Base-by-base conservation (phyloP, 495 filamentous ascomycete genomes). In the Tuber melanosporum region DNA sequence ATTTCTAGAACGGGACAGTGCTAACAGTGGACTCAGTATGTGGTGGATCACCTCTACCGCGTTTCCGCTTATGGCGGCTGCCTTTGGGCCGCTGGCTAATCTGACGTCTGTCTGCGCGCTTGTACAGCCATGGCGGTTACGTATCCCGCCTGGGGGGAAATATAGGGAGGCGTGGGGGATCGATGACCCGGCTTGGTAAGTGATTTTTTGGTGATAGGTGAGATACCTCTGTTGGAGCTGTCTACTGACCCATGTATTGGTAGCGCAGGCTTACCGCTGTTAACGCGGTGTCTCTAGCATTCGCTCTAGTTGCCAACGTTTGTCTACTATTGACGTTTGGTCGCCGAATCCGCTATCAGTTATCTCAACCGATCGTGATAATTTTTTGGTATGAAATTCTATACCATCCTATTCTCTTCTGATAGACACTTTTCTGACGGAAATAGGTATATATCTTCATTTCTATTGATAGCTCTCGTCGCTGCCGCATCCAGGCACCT, bases 31-130 rank as follows among this genome's bases (percentile, higher is more conserved):
- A 44, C 78, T 77, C 52, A 89, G 91, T 75, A 90, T 90, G 62
- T 97, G 93, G 93, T 97, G 94, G 93, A 91, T 95, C 79, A 92
- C 92, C 14, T 92, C 90, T 36, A 92, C 93, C 0, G 92, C 90
- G 15, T 93, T 93, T 78, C 94, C 94, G 44, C 87, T 96, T 80
- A 86, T 94, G 44, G 92, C 93, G 71, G 93, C 91, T 66, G 94
- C 93, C 0, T 90, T 97, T 74, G 94, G 94, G 0, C 94, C 94
- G 6, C 92, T 95, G 75, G 93, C 93, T 36, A 91, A 86, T 87
- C 86, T 47, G 90, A 92, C 32, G 93, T 97, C 87, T 92, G 88
- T 83, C 90, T 97, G 57, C 93, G 92, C 82, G 90, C 85, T 97
- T 47, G 89, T 91, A 9, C 86, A 89, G 78, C 87, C 89, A 70